These are phyloP conservation scores for Rutstroemia sp. DNA, from an alignment of 2,329 filamentous ascomycete genomes.

Conservation along the genomic window DNA sequence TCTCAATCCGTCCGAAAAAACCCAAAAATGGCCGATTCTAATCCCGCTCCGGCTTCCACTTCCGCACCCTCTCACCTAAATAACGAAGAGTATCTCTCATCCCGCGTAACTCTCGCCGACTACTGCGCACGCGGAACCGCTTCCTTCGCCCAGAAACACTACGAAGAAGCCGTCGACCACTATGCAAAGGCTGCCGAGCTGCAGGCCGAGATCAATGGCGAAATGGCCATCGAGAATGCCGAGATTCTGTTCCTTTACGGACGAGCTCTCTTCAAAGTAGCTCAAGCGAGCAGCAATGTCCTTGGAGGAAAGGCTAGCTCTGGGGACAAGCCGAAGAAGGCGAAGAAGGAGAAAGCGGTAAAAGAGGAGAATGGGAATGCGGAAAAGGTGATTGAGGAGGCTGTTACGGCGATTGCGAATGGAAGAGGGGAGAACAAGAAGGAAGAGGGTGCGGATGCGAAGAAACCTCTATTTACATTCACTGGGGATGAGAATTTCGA, in stretches of 20 bases:
- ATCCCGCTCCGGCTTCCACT: too few relatives aligned
- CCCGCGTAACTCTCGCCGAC: constrained; percentile 63
- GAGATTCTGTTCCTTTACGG: constrained; percentile 94
- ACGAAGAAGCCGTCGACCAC: constrained; percentile 74
- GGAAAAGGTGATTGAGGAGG: constrained; percentile 40
- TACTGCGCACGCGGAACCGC: constrained; percentile 72
- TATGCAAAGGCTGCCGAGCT: constrained; percentile 86
- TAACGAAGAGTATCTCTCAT: constrained; percentile 25
- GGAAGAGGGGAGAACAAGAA: constrained; percentile 24
- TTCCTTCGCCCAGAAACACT: constrained; percentile 85
- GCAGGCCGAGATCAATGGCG: constrained; percentile 86
- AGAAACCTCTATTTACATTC: constrained; percentile 85
- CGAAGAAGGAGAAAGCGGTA: constrained; percentile 34
- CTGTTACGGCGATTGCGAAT: constrained; percentile 33
- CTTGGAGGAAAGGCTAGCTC: constrained; percentile 67
- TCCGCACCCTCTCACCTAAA: constrained; percentile 4
- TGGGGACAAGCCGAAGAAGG: constrained; percentile 45
- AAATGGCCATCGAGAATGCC: constrained; percentile 83
- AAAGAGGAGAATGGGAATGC: constrained; percentile 36
- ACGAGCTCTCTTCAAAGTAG: constrained; percentile 87
- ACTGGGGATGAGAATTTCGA: constrained; percentile 91
- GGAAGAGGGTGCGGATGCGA: constrained; percentile 35
- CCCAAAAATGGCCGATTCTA: too few relatives aligned
- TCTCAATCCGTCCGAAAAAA: not conserved
- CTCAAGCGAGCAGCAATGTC: constrained; percentile 89